Conservation (phyloP, 148 eudicot genomes). For the Rhododendron griersonianum region DNA sequence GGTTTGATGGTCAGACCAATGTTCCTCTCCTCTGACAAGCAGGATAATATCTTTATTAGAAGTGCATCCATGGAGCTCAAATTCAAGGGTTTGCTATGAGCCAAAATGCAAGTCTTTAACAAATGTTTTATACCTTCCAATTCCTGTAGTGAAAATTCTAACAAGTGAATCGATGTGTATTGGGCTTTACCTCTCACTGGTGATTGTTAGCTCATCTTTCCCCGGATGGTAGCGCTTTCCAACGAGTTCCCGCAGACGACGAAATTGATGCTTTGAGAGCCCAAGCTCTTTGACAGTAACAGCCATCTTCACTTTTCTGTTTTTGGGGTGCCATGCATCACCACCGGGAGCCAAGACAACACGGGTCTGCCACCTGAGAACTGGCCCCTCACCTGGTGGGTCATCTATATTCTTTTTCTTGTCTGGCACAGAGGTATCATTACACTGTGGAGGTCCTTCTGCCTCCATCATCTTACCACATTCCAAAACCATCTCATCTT, state of each 20-base stretch:
- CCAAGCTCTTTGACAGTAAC: constrained; percentile 96
- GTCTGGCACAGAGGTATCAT: constrained; percentile 30
- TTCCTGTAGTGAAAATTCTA: neutral
- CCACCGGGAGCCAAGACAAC: constrained; percentile 75
- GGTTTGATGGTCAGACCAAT: neutral
- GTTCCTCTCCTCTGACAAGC: neutral
- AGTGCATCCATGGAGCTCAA: neutral
- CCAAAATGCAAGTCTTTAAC: neutral
- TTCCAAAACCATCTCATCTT: constrained; percentile 69
- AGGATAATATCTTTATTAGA: neutral
- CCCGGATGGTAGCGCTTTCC: constrained; percentile 84
- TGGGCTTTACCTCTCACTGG: constrained; percentile 73
- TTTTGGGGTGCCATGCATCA: constrained; percentile 98
- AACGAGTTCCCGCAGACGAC: constrained; percentile 77
- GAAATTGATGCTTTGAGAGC: constrained; percentile 71
- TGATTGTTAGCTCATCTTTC: constrained; percentile 86
- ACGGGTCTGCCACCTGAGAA: constrained; percentile 87
- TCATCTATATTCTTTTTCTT: constrained; percentile 52
- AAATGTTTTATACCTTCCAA: neutral
- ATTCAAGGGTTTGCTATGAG: neutral
- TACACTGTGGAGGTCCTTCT: constrained; percentile 49
- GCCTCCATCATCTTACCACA: constrained; percentile 52
- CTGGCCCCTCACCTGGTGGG: constrained; percentile 86
- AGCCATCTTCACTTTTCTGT: constrained; percentile 81
- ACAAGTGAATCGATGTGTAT: neutral